Conservation (phyloP, 352 stramenopile genomes). For the Peronosclerospora sorghi region DNA sequence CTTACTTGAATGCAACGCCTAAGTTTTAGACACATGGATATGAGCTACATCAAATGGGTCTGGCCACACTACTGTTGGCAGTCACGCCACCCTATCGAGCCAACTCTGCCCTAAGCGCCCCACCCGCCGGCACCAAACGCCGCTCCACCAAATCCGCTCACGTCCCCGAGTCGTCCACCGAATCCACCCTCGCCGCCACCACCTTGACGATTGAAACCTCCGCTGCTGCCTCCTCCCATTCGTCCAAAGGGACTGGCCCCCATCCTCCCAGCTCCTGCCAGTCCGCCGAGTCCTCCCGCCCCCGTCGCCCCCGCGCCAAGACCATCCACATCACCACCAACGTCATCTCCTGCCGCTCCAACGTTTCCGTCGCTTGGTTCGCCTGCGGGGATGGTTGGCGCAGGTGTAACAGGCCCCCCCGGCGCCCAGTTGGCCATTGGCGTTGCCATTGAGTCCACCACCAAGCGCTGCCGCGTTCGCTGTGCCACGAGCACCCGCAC, state of each 20-base stretch:
- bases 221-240: not conserved
- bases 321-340: not conserved
- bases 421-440: not conserved
- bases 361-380: not conserved
- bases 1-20: too few relatives aligned
- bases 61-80: too few relatives aligned
- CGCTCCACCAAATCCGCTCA: not conserved
- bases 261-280: not conserved
- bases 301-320: not conserved
- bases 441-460: not conserved
- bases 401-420: conserved; percentile 7
- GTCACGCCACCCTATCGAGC: not conserved
- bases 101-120: conserved; percentile 3
- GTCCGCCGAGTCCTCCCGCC: not conserved
- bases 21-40: too few relatives aligned
- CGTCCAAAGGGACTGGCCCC: conserved; percentile 1
- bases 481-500: not conserved
- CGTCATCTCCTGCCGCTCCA: not conserved
- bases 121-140: conserved; percentile 1
- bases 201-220: not conserved
- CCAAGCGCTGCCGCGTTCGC: not conserved
- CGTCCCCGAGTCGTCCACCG: conserved; percentile 1
- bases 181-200: conserved; percentile 4
- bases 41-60: too few relatives aligned
- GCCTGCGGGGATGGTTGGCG: conserved; percentile 7